These are phyloP conservation scores for Solanum bulbocastanum DNA, from an alignment of 257 asterid genomes.

Conservation along the genomic window DNA sequence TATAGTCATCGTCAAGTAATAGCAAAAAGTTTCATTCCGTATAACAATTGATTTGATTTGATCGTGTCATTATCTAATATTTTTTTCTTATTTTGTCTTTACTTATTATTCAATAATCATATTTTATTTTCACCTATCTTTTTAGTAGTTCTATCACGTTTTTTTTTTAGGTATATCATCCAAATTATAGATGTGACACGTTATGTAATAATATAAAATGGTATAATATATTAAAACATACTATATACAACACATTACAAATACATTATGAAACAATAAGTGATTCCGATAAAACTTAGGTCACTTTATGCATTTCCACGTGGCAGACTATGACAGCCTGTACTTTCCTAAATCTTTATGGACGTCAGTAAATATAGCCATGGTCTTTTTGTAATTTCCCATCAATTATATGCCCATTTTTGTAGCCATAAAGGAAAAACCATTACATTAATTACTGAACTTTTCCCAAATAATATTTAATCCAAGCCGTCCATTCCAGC, in stretches of 20 bases:
- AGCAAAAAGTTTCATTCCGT: not conserved
- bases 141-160: not conserved
- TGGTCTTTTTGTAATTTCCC: not conserved
- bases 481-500: not conserved
- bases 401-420: not conserved
- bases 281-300: not conserved
- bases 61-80: accelerated
- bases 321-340: not conserved
- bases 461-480: not conserved
- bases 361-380: not conserved
- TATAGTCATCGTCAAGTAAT: not conserved
- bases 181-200: not conserved
- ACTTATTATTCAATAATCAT: not conserved
- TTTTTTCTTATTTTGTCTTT: not conserved
- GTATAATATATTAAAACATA: not conserved
- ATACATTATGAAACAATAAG: not conserved
- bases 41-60: not conserved
- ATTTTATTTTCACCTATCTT: no score
- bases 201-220: not conserved
- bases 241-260: not conserved
- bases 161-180: not conserved
- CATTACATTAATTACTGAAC: not conserved
- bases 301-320: not conserved
- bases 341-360: not conserved
- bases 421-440: not conserved